A percentile compares a stretch with the other conserved stretches of the same genome.
Conservation (phyloP, 805 yeast species). For the Metschnikowia orientalis region DNA sequence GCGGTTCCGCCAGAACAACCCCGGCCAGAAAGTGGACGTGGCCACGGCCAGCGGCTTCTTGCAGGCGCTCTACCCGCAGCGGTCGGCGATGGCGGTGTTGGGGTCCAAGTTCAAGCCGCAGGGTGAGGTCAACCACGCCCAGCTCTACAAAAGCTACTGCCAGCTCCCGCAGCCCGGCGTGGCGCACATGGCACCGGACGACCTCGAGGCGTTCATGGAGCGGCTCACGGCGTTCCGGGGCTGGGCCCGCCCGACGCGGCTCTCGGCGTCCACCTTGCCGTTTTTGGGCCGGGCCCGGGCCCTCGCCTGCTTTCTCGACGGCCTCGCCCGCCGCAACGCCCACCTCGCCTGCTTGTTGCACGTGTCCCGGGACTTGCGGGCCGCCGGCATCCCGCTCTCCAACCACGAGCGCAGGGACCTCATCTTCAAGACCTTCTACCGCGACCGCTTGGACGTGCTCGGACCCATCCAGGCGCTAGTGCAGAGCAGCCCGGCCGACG, state of each 20-base stretch:
- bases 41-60: slow-evolving; percentile 5
- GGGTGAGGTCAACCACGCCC: slow-evolving; percentile 22
- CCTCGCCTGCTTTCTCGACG: slow-evolving; percentile 14
- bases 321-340: slow-evolving; percentile 18
- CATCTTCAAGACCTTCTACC: slow-evolving; percentile 28
- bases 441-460: slow-evolving; percentile 25
- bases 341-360: slow-evolving; percentile 21
- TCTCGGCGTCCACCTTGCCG: slow-evolving; percentile 12
- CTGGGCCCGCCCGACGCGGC: slow-evolving; percentile 25
- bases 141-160: slow-evolving; percentile 23
- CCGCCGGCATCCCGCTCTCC: slow-evolving; percentile 25
- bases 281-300: slow-evolving; percentile 5
- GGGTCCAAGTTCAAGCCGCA: slow-evolving; percentile 3
- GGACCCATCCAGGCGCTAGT: slow-evolving; percentile 9
- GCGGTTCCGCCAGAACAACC: slow-evolving; percentile 9
- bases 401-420: slow-evolving; percentile 27
- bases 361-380: slow-evolving; percentile 27
- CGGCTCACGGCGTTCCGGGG: slow-evolving; percentile 22
- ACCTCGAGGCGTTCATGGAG: slow-evolving; percentile 27
- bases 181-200: slow-evolving; percentile 21
- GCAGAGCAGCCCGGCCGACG: not conserved
- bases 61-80: slow-evolving; percentile 12
- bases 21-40: slow-evolving; percentile 9
- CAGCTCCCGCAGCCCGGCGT: slow-evolving; percentile 26
- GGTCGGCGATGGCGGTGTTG: slow-evolving; percentile 8